These are phyloP conservation scores for Scortechinia acanthostroma DNA, from an alignment of 2,329 filamentous ascomycete genomes.

Conservation along the genomic window DNA sequence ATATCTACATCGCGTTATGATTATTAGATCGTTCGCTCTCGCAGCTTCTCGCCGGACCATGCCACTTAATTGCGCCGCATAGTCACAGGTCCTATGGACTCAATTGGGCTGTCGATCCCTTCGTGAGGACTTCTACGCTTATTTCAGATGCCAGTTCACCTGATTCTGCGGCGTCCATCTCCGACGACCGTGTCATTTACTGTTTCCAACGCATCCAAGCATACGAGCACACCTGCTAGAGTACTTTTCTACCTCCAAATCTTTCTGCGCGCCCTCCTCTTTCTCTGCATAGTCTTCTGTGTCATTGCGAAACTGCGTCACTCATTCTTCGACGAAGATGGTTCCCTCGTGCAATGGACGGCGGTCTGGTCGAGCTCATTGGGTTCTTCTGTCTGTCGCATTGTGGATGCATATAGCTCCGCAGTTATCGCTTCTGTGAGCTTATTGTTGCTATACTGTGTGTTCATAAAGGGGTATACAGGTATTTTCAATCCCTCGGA, in stretches of 20 bases:
- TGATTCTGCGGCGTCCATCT: constrained; percentile 63
- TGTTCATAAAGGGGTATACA: background rate
- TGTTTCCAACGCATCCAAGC: constrained; percentile 69
- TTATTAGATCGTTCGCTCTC: too few species aligned
- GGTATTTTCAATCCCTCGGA: too few species aligned
- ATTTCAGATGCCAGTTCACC: constrained; percentile 47
- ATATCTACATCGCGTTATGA: too few species aligned
- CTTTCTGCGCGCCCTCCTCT: constrained; percentile 31
- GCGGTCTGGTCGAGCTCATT: constrained; percentile 18
- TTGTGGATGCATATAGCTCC: background rate
- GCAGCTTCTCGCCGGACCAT: too few species aligned
- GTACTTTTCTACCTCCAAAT: constrained; percentile 31
- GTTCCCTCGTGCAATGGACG: constrained; percentile 14
- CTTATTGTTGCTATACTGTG: background rate
- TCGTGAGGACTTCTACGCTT: too few species aligned
- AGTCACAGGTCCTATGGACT: too few species aligned
- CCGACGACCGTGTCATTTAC: constrained; percentile 89
- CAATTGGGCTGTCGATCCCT: too few species aligned
- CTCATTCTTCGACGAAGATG: constrained; percentile 14
- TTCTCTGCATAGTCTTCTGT: constrained; percentile 25
- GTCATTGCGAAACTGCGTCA: constrained; percentile 20
- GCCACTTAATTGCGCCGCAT: too few species aligned
- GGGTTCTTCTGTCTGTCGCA: background rate
- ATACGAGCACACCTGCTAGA: constrained; percentile 32
- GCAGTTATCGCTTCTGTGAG: background rate